Evolutionary conservation across 192 early-diverging fungal genomes (phyloP).

Genomic region (Oehlia diaphana): DNA sequence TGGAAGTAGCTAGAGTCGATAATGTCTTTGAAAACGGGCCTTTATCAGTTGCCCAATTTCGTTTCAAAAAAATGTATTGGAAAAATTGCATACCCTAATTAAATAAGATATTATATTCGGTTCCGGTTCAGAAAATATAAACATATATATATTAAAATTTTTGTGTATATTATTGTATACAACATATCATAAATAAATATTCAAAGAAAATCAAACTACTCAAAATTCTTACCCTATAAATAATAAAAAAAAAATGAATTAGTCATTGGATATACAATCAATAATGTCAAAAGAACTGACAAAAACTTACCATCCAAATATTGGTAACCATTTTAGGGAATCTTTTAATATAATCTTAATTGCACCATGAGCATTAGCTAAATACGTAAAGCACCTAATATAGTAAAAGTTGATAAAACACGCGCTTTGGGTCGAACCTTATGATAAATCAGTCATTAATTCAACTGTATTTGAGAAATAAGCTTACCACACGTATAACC

Average conservation of each 20-base stretch:
- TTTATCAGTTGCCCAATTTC: conserved; percentile 79
- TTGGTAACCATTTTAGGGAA: conserved; percentile 76
- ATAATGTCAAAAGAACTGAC: background rate
- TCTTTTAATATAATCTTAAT: conserved; percentile 92
- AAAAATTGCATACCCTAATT: conserved; percentile 82
- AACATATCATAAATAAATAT: no score
- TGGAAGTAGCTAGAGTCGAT: conserved; percentile 48
- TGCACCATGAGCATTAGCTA: conserved; percentile 71
- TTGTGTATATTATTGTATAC: no score
- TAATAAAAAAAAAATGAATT: background rate
- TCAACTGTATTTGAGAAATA: background rate
- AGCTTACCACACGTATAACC: conserved; percentile 67
- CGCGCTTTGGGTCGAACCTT: background rate
- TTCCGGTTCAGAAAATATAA: no score
- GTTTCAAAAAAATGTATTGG: conserved; percentile 93
- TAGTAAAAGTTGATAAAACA: conserved; percentile 17
- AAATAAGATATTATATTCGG: background rate
- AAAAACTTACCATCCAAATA: conserved; percentile 74
- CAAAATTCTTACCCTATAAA: background rate
- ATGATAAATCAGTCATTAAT: background rate
- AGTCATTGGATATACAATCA: background rate
- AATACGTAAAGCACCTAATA: conserved; percentile 54
- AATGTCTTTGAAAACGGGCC: conserved; percentile 60
- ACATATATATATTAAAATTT: no score
- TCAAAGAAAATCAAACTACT: no score